Evolutionary conservation across 2,329 filamentous ascomycete species (phyloP).

Genomic region (Aspergillus novoparasiticus): DNA sequence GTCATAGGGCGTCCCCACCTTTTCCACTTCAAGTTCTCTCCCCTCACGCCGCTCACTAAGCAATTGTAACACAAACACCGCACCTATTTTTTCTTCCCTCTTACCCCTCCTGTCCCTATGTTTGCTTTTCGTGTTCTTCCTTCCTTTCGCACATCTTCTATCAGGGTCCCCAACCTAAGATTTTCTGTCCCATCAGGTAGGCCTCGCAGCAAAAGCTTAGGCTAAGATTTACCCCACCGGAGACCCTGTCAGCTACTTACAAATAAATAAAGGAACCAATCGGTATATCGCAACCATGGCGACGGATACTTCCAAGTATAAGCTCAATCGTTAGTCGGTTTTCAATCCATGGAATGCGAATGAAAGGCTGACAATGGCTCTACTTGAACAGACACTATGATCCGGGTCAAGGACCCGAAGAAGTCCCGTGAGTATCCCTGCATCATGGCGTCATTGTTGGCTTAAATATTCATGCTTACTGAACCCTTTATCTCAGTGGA

Average conservation of each 20-base stretch:
- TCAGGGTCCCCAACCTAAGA: constrained; percentile 28
- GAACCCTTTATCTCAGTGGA: constrained; percentile 60
- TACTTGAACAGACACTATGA: constrained; percentile 58
- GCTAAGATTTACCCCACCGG: not conserved
- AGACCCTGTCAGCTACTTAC: constrained; percentile 1
- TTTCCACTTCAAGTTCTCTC: constrained; percentile 13
- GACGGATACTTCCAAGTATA: constrained; percentile 65
- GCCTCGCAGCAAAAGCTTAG: not conserved
- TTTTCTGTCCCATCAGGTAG: constrained; percentile 23
- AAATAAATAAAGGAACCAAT: constrained; percentile 23
- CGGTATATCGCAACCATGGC: constrained; percentile 51
- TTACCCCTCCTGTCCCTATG: constrained; percentile 25
- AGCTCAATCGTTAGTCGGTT: constrained; percentile 61
- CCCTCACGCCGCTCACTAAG: constrained; percentile 15
- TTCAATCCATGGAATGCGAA: not conserved
- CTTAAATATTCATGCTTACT: not conserved
- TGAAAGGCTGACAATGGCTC: constrained; percentile 21
- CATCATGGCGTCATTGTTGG: not conserved
- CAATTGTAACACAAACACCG: constrained; percentile 11
- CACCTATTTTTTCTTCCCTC: constrained; percentile 4
- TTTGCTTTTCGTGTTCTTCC: constrained; percentile 21
- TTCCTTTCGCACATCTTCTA: constrained; percentile 21
- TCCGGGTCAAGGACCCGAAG: constrained; percentile 93
- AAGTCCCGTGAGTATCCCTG: constrained; percentile 60
- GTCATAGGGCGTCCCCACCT: constrained; percentile 23